phyloP scores from a whole-genome alignment of 306 rosid genomes.

The Abrus pulchellus region DNA sequence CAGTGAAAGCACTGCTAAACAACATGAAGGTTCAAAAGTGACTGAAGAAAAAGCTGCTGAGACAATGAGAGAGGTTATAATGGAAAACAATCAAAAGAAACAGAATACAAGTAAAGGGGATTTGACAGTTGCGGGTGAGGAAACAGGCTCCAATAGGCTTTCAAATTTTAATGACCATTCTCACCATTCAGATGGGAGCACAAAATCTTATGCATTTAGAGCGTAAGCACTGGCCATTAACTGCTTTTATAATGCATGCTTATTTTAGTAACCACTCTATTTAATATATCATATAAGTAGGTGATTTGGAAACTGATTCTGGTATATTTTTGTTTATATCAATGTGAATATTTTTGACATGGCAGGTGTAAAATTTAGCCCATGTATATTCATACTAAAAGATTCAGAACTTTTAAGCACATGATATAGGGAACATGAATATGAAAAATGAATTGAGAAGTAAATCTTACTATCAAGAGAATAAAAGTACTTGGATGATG shows the following conservation, averaged over 20 bases:
- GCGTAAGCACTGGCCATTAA: constrained; percentile 56
- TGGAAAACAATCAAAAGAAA: constrained; percentile 53
- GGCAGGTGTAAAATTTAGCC: constrained; percentile 2
- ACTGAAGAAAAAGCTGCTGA: constrained; percentile 73
- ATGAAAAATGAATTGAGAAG: background rate
- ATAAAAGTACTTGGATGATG: background rate
- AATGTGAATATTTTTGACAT: constrained; percentile 7
- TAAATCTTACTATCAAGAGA: background rate
- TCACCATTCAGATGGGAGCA: constrained; percentile 61
- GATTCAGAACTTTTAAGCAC: background rate
- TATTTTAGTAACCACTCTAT: background rate
- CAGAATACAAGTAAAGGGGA: constrained; percentile 10
- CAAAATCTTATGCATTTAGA: constrained; percentile 78
- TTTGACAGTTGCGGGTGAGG: background rate
- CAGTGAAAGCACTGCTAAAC: constrained; percentile 27
- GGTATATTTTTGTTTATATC: background rate
- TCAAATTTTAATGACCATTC: constrained; percentile 40
- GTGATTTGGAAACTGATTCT: background rate
- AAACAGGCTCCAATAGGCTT: background rate
- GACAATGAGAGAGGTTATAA: constrained; percentile 78
- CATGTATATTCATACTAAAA: background rate
- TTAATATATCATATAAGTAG: background rate
- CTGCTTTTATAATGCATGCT: background rate
- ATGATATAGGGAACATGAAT: constrained; percentile 8
- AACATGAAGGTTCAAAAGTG: constrained; percentile 34